Conservation (phyloP, 78 protist species). For the Salpingoeca rosetta region DNA sequence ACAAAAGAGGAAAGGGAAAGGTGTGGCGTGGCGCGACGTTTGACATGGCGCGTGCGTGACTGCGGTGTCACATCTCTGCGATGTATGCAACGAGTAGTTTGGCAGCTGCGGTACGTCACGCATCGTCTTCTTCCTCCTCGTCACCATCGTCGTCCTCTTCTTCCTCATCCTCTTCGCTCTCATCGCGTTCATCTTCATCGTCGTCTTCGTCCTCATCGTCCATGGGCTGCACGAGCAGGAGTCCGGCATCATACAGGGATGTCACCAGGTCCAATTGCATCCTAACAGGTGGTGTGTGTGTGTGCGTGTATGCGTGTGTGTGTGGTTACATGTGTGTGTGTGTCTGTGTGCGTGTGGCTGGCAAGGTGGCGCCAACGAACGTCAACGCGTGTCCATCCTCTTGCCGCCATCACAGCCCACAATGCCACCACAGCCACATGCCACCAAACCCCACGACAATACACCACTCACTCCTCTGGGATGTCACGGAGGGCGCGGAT, state of each 20-base stretch:
- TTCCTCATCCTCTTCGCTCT: background rate
- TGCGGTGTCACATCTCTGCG: too few relatives aligned
- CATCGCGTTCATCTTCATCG: background rate
- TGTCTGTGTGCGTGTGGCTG: too few relatives aligned
- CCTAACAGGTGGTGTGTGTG: background rate
- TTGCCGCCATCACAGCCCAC: too few relatives aligned
- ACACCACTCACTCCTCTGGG: background rate
- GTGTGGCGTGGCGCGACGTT: too few relatives aligned
- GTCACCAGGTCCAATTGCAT: background rate
- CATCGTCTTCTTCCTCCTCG: too few relatives aligned
- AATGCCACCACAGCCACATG: background rate
- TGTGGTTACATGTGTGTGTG: too few relatives aligned
- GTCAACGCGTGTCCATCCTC: too few relatives aligned
- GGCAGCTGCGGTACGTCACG: too few relatives aligned
- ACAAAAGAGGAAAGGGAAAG: too few relatives aligned
- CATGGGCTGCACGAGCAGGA: background rate
- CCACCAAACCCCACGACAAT: background rate
- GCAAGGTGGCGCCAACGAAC: too few relatives aligned
- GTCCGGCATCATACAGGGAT: background rate
- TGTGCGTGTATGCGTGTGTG: background rate
- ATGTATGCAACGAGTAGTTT: too few relatives aligned
- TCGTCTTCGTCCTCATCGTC: background rate
- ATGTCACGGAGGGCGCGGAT: background rate
- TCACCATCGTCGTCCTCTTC: background rate
- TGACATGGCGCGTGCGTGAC: too few relatives aligned